These are phyloP conservation scores for Ceratocystis diversiconidia DNA, from an alignment of 2,329 filamentous ascomycete species.

Conservation along the genomic window DNA sequence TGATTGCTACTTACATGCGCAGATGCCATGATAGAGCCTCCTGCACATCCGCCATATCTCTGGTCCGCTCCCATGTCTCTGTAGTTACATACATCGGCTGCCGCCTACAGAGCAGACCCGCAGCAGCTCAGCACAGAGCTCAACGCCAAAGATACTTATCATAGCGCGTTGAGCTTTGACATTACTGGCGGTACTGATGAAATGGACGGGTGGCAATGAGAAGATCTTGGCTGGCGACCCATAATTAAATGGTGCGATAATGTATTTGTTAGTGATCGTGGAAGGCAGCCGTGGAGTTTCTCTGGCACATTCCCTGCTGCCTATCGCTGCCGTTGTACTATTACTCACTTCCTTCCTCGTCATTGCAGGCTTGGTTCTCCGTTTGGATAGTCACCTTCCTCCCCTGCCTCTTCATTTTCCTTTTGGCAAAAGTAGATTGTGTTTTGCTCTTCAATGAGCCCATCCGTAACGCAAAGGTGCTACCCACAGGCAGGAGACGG, in stretches of 20 bases:
- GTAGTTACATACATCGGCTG: not conserved
- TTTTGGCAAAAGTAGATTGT: not conserved
- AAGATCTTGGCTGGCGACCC: not conserved
- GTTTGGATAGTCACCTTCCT: not conserved
- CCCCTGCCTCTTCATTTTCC: not conserved
- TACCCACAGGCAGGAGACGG: not conserved
- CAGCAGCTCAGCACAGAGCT: not conserved
- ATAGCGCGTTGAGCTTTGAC: constrained; percentile 1
- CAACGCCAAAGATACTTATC: not conserved
- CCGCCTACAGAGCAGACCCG: not conserved
- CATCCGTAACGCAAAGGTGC: not conserved
- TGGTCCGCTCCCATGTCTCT: no score
- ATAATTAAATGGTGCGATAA: constrained; percentile 1
- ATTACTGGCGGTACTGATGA: not conserved
- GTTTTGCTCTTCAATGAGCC: not conserved
- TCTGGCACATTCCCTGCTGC: not conserved
- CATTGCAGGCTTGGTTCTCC: not conserved
- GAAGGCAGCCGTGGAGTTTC: not conserved
- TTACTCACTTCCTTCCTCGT: not conserved
- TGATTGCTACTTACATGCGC: not conserved
- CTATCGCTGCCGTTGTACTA: not conserved
- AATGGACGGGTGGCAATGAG: not conserved
- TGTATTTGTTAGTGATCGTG: not conserved
- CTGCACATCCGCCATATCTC: no score
- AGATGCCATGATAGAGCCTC: not conserved